Evolutionary conservation across 2,329 filamentous ascomycete species (phyloP), one percentile per base, ranked within the genome.

Genomic region (Lecanicillium sp.): DNA sequence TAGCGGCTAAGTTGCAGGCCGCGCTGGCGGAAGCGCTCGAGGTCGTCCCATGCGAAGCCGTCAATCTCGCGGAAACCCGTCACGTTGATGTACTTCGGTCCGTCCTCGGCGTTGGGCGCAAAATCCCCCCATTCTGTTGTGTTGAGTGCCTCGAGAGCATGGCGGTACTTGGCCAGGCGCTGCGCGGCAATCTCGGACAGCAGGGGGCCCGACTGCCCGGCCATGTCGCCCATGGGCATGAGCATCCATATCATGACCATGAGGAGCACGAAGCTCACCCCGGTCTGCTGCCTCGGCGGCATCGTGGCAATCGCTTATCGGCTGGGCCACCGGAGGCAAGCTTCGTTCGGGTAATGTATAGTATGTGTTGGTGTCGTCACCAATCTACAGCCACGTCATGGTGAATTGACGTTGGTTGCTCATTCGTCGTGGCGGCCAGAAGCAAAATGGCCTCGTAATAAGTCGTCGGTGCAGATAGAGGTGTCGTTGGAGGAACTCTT

Each of bases 21-120:
- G 54, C 78, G 77, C 51, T 82, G 68, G 60, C 79, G 81, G 50
- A 90, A 88, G 1, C 71, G 67, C 0, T 72, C 71, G 19, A 96
- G 70, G 49, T 89, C 74, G 27, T 83, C 77, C 90, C 90, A 96
- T 2, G 80, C 84, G 64, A 87, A 88, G 4, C 78, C 81, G 66
- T 95, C 86, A 17, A 81, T 76, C 39, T 80, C 70, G 41, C 86
- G 78, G 52, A 94, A 83, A 1, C 91, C 91, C 2, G 87, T 87
- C 44, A 95, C 70, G 56, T 89, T 88, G 51, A 90, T 67, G 52
- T 75, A 83, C 20, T 66, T 69, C 17, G 37, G 60, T 20, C 55
- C 56, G 45, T 53, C 53, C 33, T 55, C 58, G 33, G 55, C 50
- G 9, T 57, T 61, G 10, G 79, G 79, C 14, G 66, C 56, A 60